These are phyloP conservation scores for Histomonas meleagridis DNA, from an alignment of 208 protist genomes.

Conservation along the genomic window DNA sequence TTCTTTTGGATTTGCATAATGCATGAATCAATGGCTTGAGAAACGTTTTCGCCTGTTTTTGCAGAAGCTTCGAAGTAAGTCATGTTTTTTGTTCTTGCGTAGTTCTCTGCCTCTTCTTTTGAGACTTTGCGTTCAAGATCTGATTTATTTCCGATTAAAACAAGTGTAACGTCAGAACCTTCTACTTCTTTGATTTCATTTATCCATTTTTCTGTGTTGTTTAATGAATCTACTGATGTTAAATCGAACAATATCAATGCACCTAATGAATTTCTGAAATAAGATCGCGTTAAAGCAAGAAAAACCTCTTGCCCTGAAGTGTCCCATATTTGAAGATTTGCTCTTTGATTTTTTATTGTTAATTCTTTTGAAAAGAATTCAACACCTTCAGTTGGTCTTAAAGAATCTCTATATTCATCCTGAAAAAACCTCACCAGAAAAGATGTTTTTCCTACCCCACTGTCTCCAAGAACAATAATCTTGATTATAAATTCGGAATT, in stretches of 20 bases:
- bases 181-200: neutral
- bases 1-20: neutral
- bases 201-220: neutral
- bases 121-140: neutral
- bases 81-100: conserved; percentile 21
- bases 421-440: neutral
- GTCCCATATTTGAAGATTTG: neutral
- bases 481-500: too few species aligned
- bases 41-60: conserved; percentile 17
- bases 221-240: neutral
- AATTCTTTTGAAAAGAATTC: conserved; percentile 5
- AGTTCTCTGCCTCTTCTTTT: neutral
- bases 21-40: neutral
- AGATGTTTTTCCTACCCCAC: neutral
- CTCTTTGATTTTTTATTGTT: neutral
- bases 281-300: neutral
- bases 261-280: neutral
- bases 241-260: neutral
- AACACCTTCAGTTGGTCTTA: neutral
- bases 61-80: conserved; percentile 26
- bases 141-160: conserved; percentile 32
- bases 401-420: neutral
- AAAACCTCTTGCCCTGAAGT: neutral
- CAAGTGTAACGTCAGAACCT: neutral
- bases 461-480: neutral